A percentile compares a stretch with the other conserved stretches of the same genome.
These are phyloP conservation scores for Kurtzmaniella fragi DNA, from an alignment of 805 yeast species.

Conservation along the genomic window DNA sequence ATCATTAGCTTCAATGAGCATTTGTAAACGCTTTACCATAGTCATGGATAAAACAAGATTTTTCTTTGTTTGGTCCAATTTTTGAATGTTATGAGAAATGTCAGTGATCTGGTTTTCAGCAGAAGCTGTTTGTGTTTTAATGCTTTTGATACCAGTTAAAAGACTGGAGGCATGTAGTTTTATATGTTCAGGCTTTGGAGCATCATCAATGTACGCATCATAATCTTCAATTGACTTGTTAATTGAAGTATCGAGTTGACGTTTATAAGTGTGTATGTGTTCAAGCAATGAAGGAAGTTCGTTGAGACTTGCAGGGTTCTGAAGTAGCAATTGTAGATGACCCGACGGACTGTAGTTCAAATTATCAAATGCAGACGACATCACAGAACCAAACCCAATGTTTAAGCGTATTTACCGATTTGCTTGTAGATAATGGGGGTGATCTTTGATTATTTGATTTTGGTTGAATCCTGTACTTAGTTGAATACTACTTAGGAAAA, in stretches of 20 bases:
- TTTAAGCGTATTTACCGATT: too few relatives aligned
- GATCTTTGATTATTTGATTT: too few relatives aligned
- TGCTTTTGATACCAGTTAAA: constrained; percentile 40
- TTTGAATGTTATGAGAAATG: constrained; percentile 75
- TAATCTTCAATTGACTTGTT: constrained; percentile 29
- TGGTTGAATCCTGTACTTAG: too few relatives aligned
- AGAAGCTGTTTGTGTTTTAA: constrained; percentile 42
- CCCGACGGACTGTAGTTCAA: constrained; percentile 47
- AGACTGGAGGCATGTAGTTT: constrained; percentile 34
- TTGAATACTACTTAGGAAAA: too few relatives aligned
- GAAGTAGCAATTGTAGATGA: constrained; percentile 49
- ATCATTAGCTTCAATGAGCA: constrained; percentile 72
- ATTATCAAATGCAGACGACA: constrained; percentile 15
- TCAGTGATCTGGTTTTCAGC: constrained; percentile 60
- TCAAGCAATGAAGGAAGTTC: constrained; percentile 47
- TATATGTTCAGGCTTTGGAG: constrained; percentile 13
- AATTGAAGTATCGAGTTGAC: constrained; percentile 44
- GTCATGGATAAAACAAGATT: constrained; percentile 84
- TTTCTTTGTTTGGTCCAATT: constrained; percentile 75
- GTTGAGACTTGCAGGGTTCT: constrained; percentile 44
- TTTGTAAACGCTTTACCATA: constrained; percentile 78
- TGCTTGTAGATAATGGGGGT: too few relatives aligned
- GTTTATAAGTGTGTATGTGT: constrained; percentile 48
- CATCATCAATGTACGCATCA: constrained; percentile 12
- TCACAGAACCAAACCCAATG: not conserved